Evolutionary conservation across 345 rosid species (phyloP), one percentile per base, ranked within the genome.

Genomic region (Tarenaya hassleriana): DNA sequence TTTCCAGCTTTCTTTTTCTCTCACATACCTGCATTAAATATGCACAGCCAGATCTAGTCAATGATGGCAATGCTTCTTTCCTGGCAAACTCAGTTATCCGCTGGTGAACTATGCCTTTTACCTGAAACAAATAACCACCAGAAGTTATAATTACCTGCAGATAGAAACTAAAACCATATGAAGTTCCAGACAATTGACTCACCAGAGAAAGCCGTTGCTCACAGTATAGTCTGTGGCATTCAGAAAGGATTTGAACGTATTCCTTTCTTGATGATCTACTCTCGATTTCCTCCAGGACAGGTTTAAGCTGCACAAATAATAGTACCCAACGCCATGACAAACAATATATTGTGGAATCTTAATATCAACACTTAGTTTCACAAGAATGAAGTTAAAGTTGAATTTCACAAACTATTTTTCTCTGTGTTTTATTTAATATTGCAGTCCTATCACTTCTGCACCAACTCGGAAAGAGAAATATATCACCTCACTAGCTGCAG

Each of bases 41-140:
- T 56, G 96, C 92, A 75, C 98, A 91, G 50, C 98, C 96, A 27
- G 96, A 82, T 76, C 98, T 82, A 34, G 96, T 91, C 77, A 91
- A 76, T 39, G 96, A 81, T 46, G 96, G 90, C 74, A 91, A 72
- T 34, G 83, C 77, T 77, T 87, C 98, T 63, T 82, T 91, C 74
- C 84, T 91, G 56, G 98, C 32, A 73, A 82, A 91, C 54, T 87
- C 94, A 60, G 83, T 75, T 67, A 87, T 83, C 41, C 98, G 82
- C 52, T 77, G 96, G 43, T 83, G 86, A 62, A 87, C 98, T 55
- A 83, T 84, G 68, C 92, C 86, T 77, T 76, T 84, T 62, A 91
- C 71, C 98, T 91, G 58, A 60, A 47, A 54, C 39, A 65, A 39
- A 61, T 12, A 58, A 27, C 21, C 40, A 55, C 32, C 19, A 49